A percentile compares a stretch with the other conserved stretches of the same genome.
phyloP scores from a whole-genome alignment of 192 early-diverging fungal genomes.

The Coemansia sp. region DNA sequence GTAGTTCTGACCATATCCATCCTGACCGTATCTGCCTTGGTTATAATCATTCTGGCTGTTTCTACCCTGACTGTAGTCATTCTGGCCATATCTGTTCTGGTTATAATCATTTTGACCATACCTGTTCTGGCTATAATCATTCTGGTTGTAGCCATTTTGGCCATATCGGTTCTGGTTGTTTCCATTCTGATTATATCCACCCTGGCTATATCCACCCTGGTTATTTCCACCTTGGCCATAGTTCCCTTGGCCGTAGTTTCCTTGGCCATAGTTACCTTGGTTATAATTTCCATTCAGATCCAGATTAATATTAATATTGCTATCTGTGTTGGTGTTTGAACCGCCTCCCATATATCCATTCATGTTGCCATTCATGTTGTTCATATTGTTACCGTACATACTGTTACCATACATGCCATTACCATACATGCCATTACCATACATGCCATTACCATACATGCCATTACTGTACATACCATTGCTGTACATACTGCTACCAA shows the following conservation, averaged over 20 bases:
- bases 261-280: background rate
- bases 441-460: background rate
- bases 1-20: background rate
- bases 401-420: background rate
- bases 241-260: background rate
- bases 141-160: conserved; percentile 1
- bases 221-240: background rate
- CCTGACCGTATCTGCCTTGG: background rate
- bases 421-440: background rate
- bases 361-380: background rate
- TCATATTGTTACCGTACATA: background rate
- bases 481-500: background rate
- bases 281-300: background rate
- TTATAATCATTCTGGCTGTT: background rate
- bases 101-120: background rate
- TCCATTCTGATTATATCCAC: background rate
- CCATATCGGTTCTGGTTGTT: background rate
- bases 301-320: conserved; percentile 4
- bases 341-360: background rate
- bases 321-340: background rate
- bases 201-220: background rate
- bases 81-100: background rate
- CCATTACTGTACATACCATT: background rate
- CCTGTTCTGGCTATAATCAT: background rate
- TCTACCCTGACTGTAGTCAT: background rate